These are phyloP conservation scores for Fusarium sp. DNA, from an alignment of 2,329 filamentous ascomycete genomes.

Conservation along the genomic window DNA sequence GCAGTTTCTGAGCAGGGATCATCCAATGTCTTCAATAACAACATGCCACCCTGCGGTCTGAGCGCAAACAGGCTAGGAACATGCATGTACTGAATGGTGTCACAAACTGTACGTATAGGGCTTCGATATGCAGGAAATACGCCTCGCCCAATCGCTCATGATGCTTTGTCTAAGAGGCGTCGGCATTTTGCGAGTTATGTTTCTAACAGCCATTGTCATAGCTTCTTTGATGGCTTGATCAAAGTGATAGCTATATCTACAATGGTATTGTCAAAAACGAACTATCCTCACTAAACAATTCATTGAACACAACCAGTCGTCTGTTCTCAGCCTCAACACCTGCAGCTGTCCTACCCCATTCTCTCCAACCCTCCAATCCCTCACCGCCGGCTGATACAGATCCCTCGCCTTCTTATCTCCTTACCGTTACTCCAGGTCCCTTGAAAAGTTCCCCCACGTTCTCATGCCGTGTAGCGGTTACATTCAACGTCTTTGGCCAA, in stretches of 20 bases:
- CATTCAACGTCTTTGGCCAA: constrained; percentile 32
- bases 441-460: constrained; percentile 22
- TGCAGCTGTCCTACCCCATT: constrained; percentile 12
- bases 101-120: constrained; percentile 1
- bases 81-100: constrained; percentile 10
- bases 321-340: constrained; percentile 21
- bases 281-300: too few species aligned
- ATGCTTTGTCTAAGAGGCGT: background rate
- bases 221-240: background rate
- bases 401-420: constrained; percentile 3
- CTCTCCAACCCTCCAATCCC: background rate
- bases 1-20: constrained; percentile 19
- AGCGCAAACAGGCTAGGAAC: constrained; percentile 16
- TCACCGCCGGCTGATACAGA: constrained; percentile 26
- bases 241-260: background rate
- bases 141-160: constrained; percentile 4
- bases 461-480: constrained; percentile 23
- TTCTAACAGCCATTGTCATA: background rate
- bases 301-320: background rate
- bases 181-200: background rate
- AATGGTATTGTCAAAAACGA: background rate
- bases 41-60: constrained; percentile 26
- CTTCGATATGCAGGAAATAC: constrained; percentile 11
- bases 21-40: constrained; percentile 19
- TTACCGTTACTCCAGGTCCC: constrained; percentile 18